Evolutionary conservation across 495 filamentous ascomycete genomes (phyloP), one percentile per base, ranked within the genome.

Genomic region (Trichoderma erinaceum): DNA sequence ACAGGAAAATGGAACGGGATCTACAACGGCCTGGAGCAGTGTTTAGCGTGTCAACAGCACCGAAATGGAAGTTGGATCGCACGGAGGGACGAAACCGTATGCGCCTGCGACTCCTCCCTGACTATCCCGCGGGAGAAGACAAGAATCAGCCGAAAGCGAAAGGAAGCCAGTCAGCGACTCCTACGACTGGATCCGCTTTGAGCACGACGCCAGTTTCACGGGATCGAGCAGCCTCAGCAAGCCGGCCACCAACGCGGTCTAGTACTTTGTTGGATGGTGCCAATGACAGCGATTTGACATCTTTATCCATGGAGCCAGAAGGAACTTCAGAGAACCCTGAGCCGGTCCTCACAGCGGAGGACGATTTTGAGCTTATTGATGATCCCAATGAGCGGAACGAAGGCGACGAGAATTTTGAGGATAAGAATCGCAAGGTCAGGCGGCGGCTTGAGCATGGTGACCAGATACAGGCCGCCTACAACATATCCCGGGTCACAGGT

Each of bases 391-490:
- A 97, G 68, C 86, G 84, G 0, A 84, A 86, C 71, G 93, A 97
- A 68, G 86, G 86, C n/a, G 85, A 91, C 18, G 94, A 96, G 67
- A 88, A 87, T 13, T 96, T 92, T 72, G 95, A 98, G 78, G 95
- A 99, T 74, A 97, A 96, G 79, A 97, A 99, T 73, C 83, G 95
- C 18, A 97, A 96, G 77, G 95, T 99, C 64, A 93, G 98, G 91
- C 84, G 95, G 68, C 96, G 92, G 70, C 83, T 99, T 15, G 90
- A 97, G 69, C 90, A 91, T 41, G 92, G 92, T 6, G 95, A 99
- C 72, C 83, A 91, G 66, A 93, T 99, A n/a, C 91, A 96, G 73
- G 88, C 90, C 70, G 92, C 97, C 8, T 95, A 91, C 81, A 99
- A 99, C 73, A 87, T 97, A 68, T 97, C 95, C 56, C 87, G 96